Conservation (phyloP, 2,329 filamentous ascomycete genomes). For the Parastagonospora avenae region DNA sequence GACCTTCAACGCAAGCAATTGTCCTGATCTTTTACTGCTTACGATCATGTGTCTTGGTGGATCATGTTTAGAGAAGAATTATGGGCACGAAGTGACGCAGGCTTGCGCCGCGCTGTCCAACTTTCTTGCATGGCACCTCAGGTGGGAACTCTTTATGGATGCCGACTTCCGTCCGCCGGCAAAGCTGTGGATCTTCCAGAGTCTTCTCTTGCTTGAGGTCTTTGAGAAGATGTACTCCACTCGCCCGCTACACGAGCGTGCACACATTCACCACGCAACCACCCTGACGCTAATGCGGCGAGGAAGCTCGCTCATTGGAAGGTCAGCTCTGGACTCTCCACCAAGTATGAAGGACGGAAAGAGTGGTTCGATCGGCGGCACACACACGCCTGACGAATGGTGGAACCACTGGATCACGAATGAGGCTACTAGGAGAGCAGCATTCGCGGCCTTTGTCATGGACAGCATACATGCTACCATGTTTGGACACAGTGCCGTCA, state of each 20-base stretch:
- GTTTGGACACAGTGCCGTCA: slow-evolving; percentile 95
- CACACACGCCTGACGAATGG: slow-evolving; percentile 81
- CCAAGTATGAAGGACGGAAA: slow-evolving; percentile 72
- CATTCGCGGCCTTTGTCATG: slow-evolving; percentile 92
- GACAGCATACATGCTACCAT: slow-evolving; percentile 97
- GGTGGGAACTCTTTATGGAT: slow-evolving; percentile 96
- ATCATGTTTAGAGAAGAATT: slow-evolving; percentile 82
- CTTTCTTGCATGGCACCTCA: slow-evolving; percentile 89
- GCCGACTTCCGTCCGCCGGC: slow-evolving; percentile 87
- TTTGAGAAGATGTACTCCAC: slow-evolving; percentile 99
- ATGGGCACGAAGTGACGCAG: slow-evolving; percentile 74
- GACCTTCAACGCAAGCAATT: slow-evolving; percentile 87
- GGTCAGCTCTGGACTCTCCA: slow-evolving; percentile 82
- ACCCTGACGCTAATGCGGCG: slow-evolving; percentile 94
- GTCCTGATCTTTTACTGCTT: slow-evolving; percentile 81
- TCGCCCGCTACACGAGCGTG: slow-evolving; percentile 86
- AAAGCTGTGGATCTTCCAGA: slow-evolving; percentile 95
- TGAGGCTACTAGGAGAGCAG: slow-evolving; percentile 85
- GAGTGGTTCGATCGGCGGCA: slow-evolving; percentile 52
- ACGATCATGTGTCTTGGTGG: slow-evolving; percentile 93
- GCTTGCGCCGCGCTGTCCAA: slow-evolving; percentile 83
- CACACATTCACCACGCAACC: slow-evolving; percentile 95
- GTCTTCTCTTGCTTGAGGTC: slow-evolving; percentile 83
- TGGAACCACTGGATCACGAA: slow-evolving; percentile 97
- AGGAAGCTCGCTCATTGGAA: slow-evolving; percentile 86